Conservation (phyloP, 2,329 filamentous ascomycete species). For the Pezicula carpinea region DNA sequence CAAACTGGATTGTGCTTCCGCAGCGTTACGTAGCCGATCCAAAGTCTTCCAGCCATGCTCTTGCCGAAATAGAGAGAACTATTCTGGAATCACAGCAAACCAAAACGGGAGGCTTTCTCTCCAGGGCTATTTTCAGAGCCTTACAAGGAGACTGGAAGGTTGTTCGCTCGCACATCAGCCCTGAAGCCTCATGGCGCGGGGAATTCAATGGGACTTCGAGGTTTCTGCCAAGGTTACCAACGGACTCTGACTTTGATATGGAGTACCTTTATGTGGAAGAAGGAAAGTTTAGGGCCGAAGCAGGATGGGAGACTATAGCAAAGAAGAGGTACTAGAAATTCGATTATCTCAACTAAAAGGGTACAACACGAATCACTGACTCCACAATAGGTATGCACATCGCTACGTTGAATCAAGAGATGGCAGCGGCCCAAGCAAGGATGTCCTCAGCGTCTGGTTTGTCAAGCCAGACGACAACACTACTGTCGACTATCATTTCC, state of each 20-base stretch:
- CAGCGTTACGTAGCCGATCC: background rate
- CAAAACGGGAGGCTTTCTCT: conserved; percentile 43
- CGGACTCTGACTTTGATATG: conserved; percentile 34
- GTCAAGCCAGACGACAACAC: conserved; percentile 57
- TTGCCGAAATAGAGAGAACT: conserved; percentile 38
- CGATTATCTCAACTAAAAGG: background rate
- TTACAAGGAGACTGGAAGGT: conserved; percentile 68
- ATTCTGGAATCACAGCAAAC: conserved; percentile 31
- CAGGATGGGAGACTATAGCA: conserved; percentile 24
- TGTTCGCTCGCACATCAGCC: conserved; percentile 50
- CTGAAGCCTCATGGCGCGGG: conserved; percentile 55
- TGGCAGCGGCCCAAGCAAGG: conserved; percentile 27
- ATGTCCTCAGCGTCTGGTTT: conserved; percentile 69
- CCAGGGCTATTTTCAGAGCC: conserved; percentile 64
- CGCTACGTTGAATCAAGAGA: conserved; percentile 52
- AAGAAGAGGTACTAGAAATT: conserved; percentile 15
- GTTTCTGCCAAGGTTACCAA: conserved; percentile 60
- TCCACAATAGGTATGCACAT: conserved; percentile 66
- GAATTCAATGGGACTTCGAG: conserved; percentile 59
- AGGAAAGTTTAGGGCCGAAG: conserved; percentile 56
- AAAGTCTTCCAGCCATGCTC: conserved; percentile 38
- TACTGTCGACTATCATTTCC: conserved; percentile 69
- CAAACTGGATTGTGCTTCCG: background rate
- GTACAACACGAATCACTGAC: background rate
- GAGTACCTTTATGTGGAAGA: conserved; percentile 67